phyloP scores from a whole-genome alignment of 805 yeast genomes.

The Pichia cephalocereana region DNA sequence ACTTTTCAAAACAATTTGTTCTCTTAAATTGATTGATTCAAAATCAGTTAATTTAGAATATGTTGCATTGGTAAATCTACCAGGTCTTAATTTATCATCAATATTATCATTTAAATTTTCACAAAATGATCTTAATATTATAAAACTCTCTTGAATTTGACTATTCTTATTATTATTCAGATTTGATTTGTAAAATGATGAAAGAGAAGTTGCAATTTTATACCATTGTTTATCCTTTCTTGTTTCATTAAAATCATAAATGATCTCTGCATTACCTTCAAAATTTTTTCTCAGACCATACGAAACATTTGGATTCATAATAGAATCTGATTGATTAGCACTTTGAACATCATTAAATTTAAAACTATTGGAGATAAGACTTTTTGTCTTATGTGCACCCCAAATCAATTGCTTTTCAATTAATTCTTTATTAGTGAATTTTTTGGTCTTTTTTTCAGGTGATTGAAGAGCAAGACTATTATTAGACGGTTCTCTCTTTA shows the following conservation, averaged over 20 bases:
- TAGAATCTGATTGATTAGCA: slow-evolving; percentile 11
- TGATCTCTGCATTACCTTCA: slow-evolving; percentile 64
- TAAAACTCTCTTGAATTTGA: slow-evolving; percentile 70
- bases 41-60: slow-evolving; percentile 20
- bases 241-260: slow-evolving; percentile 61
- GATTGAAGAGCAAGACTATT: slow-evolving; percentile 2
- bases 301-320: slow-evolving; percentile 28
- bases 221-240: slow-evolving; percentile 45
- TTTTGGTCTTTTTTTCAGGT: slow-evolving; percentile 12
- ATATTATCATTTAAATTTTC: slow-evolving; percentile 26
- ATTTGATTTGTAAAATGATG: slow-evolving; percentile 48
- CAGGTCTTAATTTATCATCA: slow-evolving; percentile 25
- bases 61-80: slow-evolving; percentile 26
- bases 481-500: slow-evolving; percentile 22
- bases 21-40: slow-evolving; percentile 30
- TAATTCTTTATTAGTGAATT: slow-evolving; percentile 12
- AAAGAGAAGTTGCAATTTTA: slow-evolving; percentile 51
- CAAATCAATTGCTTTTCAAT: slow-evolving; percentile 20
- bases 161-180: slow-evolving; percentile 50
- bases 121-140: slow-evolving; percentile 45
- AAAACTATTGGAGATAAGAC: slow-evolving; percentile 21
- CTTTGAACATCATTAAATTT: slow-evolving; percentile 23
- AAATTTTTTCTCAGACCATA: slow-evolving; percentile 42
- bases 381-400: slow-evolving; percentile 21
- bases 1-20: slow-evolving; percentile 44